Evolutionary conservation across 1,139 yeast genomes (phyloP).

Genomic region (Scheffersomyces quercinus): DNA sequence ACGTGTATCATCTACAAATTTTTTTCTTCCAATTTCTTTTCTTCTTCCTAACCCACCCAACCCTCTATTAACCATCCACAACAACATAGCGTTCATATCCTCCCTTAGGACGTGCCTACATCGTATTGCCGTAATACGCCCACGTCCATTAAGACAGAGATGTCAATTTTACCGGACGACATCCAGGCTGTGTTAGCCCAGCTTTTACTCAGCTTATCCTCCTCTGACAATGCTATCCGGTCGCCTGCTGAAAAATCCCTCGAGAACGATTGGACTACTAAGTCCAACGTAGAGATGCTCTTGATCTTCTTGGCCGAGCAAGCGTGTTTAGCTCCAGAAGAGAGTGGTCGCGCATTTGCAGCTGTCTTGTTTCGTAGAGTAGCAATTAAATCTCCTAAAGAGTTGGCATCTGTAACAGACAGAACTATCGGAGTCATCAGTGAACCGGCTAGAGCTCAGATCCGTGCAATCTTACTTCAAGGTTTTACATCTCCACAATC

Average conservation of each 20-base stretch:
- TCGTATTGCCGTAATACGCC: too few species aligned
- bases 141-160: constrained; percentile 15
- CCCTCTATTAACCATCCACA: too few species aligned
- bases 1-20: not conserved
- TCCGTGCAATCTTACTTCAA: constrained; percentile 63
- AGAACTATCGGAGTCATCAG: constrained; percentile 75
- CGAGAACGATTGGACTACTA: constrained; percentile 72
- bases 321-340: constrained; percentile 60
- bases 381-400: constrained; percentile 74
- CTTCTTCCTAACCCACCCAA: not conserved
- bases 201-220: constrained; percentile 64
- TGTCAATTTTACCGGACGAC: constrained; percentile 66
- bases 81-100: too few species aligned
- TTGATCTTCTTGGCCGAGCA: constrained; percentile 82
- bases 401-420: constrained; percentile 62
- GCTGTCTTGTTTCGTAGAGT: constrained; percentile 90
- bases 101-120: too few species aligned
- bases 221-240: constrained; percentile 69
- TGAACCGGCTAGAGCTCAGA: constrained; percentile 58
- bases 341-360: constrained; percentile 60
- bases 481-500: constrained; percentile 73
- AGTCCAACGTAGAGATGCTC: constrained; percentile 64
- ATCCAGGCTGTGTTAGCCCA: constrained; percentile 55
- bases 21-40: not conserved
- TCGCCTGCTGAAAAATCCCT: constrained; percentile 75